Evolutionary conservation across 306 rosid species (phyloP), one percentile per base, ranked within the genome.

Genomic region (Vigna hirtella): DNA sequence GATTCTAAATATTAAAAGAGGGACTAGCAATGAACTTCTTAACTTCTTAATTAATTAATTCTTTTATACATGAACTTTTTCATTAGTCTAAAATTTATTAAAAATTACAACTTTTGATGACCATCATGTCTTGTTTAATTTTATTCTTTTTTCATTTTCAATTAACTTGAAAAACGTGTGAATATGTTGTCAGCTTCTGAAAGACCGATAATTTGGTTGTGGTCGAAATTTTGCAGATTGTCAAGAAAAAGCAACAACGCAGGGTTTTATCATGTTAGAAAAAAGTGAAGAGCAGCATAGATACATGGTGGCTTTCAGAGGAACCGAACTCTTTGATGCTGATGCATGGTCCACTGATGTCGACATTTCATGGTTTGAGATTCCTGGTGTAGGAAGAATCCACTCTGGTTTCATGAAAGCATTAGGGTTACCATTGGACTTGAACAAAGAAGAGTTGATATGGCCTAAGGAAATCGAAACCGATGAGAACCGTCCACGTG

Each of bases 361-460:
- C 0, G 90, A 92, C 68, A 65, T 92, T 36, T 92, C 95, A 1
- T 90, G 95, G 97, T 88, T 86, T 1, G 84, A 81, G 30, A 64
- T 89, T 36, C 55, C 74, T 3, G 30, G 17, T 15, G 30, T 64
- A 0, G 97, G 91, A 49, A 87, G 51, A 68, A 83, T 79, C 59
- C 97, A 92, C 62, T 91, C 89, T 1, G 93, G 97, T 24, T 92
- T 90, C 68, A 88, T 90, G 93, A 90, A 92, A 76, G 83, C 90
- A 6, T 79, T 92, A 13, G 95, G 91, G 3, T 77, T 90, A 16
- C 86, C 12, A 2, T 1, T 66, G 12, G 36, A 66, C 2, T 12
- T 38, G 2, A 13, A 77, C 2, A 84, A 69, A 38, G 42, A 22
- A 13, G 26, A 7, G 7, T 17, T 50, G 0, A 93, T 89, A 5